phyloP scores from a whole-genome alignment of 805 yeast species.

The Kodamaea laetipori region DNA sequence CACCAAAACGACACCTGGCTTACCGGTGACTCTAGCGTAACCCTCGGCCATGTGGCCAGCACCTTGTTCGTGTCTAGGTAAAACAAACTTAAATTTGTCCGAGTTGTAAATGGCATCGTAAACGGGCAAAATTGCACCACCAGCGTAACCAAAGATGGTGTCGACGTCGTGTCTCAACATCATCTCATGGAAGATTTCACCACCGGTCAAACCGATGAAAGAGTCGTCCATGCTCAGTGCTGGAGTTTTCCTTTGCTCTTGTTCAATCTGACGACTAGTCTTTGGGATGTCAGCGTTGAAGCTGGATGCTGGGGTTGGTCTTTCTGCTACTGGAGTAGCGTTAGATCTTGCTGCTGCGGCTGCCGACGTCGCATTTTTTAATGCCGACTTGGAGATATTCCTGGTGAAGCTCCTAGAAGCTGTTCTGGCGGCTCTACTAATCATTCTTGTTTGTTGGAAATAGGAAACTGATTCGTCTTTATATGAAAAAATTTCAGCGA shows the following conservation, averaged over 20 bases:
- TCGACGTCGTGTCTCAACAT: slow-evolving; percentile 95
- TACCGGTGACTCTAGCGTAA: slow-evolving; percentile 92
- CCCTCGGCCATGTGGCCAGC: slow-evolving; percentile 99
- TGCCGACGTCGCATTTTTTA: slow-evolving; percentile 33
- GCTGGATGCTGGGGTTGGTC: slow-evolving; percentile 54
- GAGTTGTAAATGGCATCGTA: slow-evolving; percentile 96
- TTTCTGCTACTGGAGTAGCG: slow-evolving; percentile 17
- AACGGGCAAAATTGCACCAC: slow-evolving; percentile 98
- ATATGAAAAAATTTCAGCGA: slow-evolving; percentile 1
- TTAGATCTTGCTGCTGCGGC: slow-evolving; percentile 19
- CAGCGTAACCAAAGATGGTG: slow-evolving; percentile 96
- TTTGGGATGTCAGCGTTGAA: slow-evolving; percentile 35
- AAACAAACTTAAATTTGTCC: slow-evolving; percentile 80
- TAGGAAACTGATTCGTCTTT: neutral
- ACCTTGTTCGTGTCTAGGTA: slow-evolving; percentile 98
- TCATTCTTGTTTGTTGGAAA: neutral
- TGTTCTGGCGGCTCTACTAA: slow-evolving; percentile 1
- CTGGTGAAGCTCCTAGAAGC: slow-evolving; percentile 19
- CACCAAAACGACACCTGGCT: slow-evolving; percentile 95
- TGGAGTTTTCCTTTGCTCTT: slow-evolving; percentile 18
- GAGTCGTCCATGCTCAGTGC: slow-evolving; percentile 68
- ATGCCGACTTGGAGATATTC: slow-evolving; percentile 33
- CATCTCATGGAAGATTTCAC: slow-evolving; percentile 98
- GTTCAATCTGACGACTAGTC: slow-evolving; percentile 15
- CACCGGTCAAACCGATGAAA: slow-evolving; percentile 95